Base-by-base conservation (phyloP, 2,329 filamentous ascomycete genomes). In the Aureobasidium uvarum region DNA sequence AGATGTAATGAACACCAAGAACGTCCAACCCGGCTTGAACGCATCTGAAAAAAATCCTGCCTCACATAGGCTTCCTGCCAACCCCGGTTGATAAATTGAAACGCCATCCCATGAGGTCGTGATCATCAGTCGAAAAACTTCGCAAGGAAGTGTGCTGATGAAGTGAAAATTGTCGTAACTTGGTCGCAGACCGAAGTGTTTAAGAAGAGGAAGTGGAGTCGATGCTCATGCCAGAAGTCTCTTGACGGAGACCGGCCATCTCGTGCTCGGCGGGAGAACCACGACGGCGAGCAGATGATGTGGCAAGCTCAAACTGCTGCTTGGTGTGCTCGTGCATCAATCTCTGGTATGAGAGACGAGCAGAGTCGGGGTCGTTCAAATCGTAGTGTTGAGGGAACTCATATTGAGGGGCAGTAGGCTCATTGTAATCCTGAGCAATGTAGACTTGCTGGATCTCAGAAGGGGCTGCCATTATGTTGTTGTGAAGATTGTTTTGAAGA, bases 281-380 rank as follows among this genome's bases (percentile, higher is more conserved):
- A 16, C 79, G 75, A 71, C 80, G 74, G 38, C 78, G 76, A 3
- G 78, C 79, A 10, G 79, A 81, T 66, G 75, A 75, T 54, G 79
- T 78, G 0, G 80, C 80, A 52, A 75, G 77, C 59, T 75, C 77
- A 52, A 81, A 78, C 70, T 82, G 80, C 59, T 76, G 76, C 72
- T 79, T 80, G 68, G 80, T 82, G 73, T 82, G 80, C 68, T 81
- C 76, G 67, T 81, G 80, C 79, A 82, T 81, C 60, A 81, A 74
- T 58, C 80, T 78, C 67, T 79, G 75, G 66, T 82, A 82, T 5
- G 73, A 74, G 13, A 72, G 72, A 76, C 80, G 79, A 55, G 80
- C 75, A 38, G 70, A 64, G 11, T 74, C 73, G 25, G 75, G 76
- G 67, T 80, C 71, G 62, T 76, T 74, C 56, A 80, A 67, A 66